phyloP scores from a whole-genome alignment of 495 filamentous ascomycete species.

The Talaromyces borbonicus region DNA sequence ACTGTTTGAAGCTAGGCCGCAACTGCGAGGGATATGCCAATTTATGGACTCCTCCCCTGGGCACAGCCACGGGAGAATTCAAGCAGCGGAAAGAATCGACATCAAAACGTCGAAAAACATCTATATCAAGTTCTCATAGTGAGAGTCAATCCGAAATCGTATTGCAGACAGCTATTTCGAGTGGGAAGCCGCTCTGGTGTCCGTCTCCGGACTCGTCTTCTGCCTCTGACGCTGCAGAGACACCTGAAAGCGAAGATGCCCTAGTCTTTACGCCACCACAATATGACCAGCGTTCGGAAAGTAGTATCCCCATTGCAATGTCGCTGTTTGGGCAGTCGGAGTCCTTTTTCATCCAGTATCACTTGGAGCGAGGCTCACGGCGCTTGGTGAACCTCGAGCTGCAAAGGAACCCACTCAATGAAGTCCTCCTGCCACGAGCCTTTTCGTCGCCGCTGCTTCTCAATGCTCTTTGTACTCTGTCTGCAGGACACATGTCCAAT shows the following conservation, averaged over 20 bases:
- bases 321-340: conserved; percentile 13
- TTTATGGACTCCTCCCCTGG: conserved; percentile 32
- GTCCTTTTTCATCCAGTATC: conserved; percentile 36
- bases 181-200: not conserved
- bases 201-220: not conserved
- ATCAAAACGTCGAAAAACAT: conserved; percentile 19
- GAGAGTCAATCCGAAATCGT: too few species aligned
- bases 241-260: not conserved
- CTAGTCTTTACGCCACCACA: too few species aligned
- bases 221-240: not conserved
- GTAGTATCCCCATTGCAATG: not conserved
- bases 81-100: conserved; percentile 10
- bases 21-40: conserved; percentile 35
- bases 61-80: conserved; percentile 26
- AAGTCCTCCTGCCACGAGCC: conserved; percentile 31
- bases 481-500: conserved; percentile 34
- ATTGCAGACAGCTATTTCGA: not conserved
- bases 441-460: conserved; percentile 33
- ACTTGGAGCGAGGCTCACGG: conserved; percentile 30
- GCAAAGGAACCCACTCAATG: conserved; percentile 32
- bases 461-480: conserved; percentile 34
- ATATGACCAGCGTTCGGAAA: not conserved
- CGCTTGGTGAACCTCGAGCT: conserved; percentile 34
- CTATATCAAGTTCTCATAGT: not conserved
- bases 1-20: conserved; percentile 29